Percentiles rank a stretch among this genome's conserved stretches.
Evolutionary conservation across 768 basidiomycete genomes (phyloP).

Genomic region (Hypholoma fasciculare): DNA sequence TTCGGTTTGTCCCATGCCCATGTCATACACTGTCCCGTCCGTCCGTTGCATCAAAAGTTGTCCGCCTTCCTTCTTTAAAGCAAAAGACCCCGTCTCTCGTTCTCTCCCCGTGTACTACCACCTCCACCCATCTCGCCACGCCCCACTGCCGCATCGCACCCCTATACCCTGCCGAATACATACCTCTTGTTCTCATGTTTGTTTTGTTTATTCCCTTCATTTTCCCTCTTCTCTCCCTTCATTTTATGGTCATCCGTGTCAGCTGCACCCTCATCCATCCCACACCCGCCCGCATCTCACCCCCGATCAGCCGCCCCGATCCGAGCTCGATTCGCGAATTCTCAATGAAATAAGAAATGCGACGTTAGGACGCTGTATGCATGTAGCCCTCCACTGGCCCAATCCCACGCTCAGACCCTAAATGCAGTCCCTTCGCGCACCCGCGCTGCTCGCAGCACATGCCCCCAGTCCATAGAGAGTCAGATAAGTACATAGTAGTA

Average conservation of each 20-base stretch:
- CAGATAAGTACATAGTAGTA: too few relatives aligned
- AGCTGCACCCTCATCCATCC: background rate
- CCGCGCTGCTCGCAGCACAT: too few relatives aligned
- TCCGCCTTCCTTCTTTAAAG: background rate
- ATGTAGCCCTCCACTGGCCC: background rate
- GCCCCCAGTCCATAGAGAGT: too few relatives aligned
- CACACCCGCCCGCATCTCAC: background rate
- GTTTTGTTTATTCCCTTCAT: background rate
- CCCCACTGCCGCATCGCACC: background rate
- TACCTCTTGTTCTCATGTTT: conserved; percentile 4
- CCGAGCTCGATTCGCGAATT: background rate
- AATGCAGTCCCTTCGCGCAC: background rate
- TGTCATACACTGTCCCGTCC: background rate
- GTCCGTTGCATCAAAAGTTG: background rate
- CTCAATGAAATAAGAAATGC: background rate
- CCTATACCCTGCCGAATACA: conserved; percentile 2
- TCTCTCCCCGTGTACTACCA: conserved; percentile 1
- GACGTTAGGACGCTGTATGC: background rate
- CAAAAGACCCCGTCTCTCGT: background rate
- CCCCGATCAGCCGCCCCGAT: background rate
- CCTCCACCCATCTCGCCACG: background rate
- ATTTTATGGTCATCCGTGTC: background rate
- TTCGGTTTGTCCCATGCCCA: background rate
- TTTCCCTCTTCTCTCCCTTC: background rate
- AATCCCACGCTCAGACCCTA: background rate